Percentiles rank a stretch among this genome's conserved stretches.
phyloP scores from a whole-genome alignment of 257 asterid species.

The Pogostemon cablin region DNA sequence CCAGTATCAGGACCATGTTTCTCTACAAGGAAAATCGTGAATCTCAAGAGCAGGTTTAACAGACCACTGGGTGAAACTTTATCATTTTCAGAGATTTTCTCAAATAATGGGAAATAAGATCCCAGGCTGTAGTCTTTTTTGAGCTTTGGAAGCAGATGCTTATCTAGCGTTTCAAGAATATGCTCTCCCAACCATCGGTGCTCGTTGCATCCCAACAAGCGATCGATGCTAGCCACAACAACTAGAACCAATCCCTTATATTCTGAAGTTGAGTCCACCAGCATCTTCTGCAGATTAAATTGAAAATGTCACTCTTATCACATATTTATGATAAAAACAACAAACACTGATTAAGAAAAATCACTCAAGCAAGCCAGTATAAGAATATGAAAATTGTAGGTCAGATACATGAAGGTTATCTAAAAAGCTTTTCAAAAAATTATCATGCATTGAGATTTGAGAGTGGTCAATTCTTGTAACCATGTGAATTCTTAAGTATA shows the following conservation, averaged over 20 bases:
- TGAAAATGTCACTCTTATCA: constrained; percentile 12
- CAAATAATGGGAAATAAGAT: constrained; percentile 75
- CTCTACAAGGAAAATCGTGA: constrained; percentile 67
- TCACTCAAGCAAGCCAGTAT: constrained; percentile 22
- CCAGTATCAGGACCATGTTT: constrained; percentile 87
- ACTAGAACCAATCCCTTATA: constrained; percentile 77
- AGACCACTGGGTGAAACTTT: constrained; percentile 76
- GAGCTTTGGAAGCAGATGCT: constrained; percentile 71
- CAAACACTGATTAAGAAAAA: constrained; percentile 11
- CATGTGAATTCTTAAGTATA: constrained; percentile 17
- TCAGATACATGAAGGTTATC: constrained; percentile 17
- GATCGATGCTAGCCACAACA: constrained; percentile 65
- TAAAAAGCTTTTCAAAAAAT: neutral
- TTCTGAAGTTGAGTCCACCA: constrained; percentile 64
- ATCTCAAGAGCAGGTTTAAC: constrained; percentile 70
- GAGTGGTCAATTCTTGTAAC: constrained; percentile 15
- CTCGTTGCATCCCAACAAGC: constrained; percentile 70
- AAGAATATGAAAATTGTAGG: neutral
- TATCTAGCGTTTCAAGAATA: constrained; percentile 73
- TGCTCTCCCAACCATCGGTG: constrained; percentile 83
- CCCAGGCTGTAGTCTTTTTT: constrained; percentile 75
- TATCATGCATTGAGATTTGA: constrained; percentile 17
- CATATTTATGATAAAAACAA: constrained; percentile 19
- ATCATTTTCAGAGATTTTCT: constrained; percentile 72
- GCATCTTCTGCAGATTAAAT: constrained; percentile 61